Evolutionary conservation across 202 grass and related monocot species (phyloP).

Genomic region (Panicum virgatum): DNA sequence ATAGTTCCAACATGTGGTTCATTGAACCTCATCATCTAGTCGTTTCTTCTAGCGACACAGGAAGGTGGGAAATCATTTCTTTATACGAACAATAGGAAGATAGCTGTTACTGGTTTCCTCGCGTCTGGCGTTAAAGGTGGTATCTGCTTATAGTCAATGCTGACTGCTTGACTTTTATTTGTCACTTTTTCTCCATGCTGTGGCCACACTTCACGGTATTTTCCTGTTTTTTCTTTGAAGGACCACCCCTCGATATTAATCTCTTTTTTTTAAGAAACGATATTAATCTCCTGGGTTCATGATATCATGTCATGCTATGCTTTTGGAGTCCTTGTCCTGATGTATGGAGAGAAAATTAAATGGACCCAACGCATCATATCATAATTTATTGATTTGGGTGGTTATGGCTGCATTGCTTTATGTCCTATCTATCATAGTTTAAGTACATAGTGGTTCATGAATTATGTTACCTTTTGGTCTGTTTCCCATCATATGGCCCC

Average conservation of each 20-base stretch:
- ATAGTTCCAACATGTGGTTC: slow-evolving; percentile 34
- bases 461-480: slow-evolving; percentile 44
- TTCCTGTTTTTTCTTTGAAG: slow-evolving; percentile 5
- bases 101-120: neutral
- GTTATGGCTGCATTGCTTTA: slow-evolving; percentile 40
- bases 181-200: slow-evolving; percentile 1
- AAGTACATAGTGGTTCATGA: slow-evolving; percentile 35
- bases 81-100: neutral
- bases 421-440: slow-evolving; percentile 36
- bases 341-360: slow-evolving; percentile 6
- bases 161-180: slow-evolving; percentile 46
- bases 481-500: slow-evolving; percentile 27
- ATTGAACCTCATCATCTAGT: slow-evolving; percentile 38
- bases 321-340: neutral
- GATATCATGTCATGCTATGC: neutral
- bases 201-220: slow-evolving; percentile 15
- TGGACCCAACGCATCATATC: neutral
- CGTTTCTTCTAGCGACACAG: slow-evolving; percentile 11
- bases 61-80: neutral
- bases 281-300: slow-evolving; percentile 29
- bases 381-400: slow-evolving; percentile 43
- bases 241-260: neutral
- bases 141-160: slow-evolving; percentile 34
- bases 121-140: neutral
- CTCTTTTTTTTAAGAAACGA: too few relatives aligned